Evolutionary conservation across 2,329 filamentous ascomycete genomes (phyloP), one percentile per base, ranked within the genome.

Genomic region (Calonectria hongkongensis): DNA sequence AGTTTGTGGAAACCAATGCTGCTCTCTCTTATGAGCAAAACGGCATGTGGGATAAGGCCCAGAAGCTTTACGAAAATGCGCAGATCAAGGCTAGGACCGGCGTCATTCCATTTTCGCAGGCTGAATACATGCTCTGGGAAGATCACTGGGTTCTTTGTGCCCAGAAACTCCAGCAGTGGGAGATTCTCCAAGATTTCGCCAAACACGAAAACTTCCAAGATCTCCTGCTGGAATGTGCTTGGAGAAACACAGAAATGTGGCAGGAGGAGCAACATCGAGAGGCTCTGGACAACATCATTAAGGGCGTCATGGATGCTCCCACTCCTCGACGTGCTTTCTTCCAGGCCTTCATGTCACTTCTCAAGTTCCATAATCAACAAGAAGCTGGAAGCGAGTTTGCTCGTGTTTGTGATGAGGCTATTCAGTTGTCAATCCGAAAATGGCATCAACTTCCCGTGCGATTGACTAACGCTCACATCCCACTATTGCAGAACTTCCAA

Each of bases 181-280:
- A 99, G 79, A 96, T 99, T 70, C 85, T 99, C 41, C 95, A 95
- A 74, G 97, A 99, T 79, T 98, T 98, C 81, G 96, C 97, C 4
- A 99, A 99, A 85, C 97, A 99, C 80, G 97, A 99, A 82, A 99
- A 99, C 81, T 94, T 98, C 85, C 98, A 98, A 81, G 97, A 99
- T 82, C 91, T 99, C 64, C 92, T 98, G 43, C 88, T 99, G 15
- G 97, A 99, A 84, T 95, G 97, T 73, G 96, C 95, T 18, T 99
- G 97, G 97, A 93, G 97, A 74, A 95, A 96, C 79, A 94, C 96
- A 70, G 97, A 99, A 74, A 96, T 96, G 84, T 99, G 97, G 97
- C 94, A 94, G 80, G 95, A 92, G 50, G 89, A 93, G 58, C 94
- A 95, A 74, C 94, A 96, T 78, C 93, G 96, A 36, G 96, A 98